Base-by-base conservation (phyloP, 2,329 filamentous ascomycete genomes). In the Alternaria ethzedia region DNA sequence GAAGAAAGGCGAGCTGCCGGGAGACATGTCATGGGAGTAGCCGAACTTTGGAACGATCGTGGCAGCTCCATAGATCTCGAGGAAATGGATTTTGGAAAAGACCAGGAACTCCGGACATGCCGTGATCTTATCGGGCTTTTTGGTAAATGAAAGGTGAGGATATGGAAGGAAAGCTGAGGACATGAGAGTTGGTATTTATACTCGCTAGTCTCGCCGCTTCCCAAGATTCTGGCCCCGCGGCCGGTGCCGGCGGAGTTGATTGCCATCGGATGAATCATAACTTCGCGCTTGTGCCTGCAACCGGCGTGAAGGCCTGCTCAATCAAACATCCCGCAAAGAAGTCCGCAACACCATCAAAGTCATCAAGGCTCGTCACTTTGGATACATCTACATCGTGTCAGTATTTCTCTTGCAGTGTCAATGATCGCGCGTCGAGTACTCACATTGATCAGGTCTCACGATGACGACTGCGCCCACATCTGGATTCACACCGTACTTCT, bases 391-490 rank as follows among this genome's bases (percentile, higher is more conserved):
- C 15, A 44, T 6, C 0, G 21, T 6, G n/a, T 71, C 28, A 75
- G 67, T 50, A 6, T 2, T 4, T 20, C 12, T 9, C 15, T 23
- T 25, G 6, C n/a, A 23, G 13, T 28, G 4, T 1, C n/a, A 28
- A 28, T 10, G 9, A 25, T 15, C 1, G 43, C 6, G 2, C 9
- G 20, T 44, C 23, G 17, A 4, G 30, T 25, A 20, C 65, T 59
- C 54, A 58, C 63, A 64, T 63, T 89, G 87, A 79, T 90, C 88
- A 2, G 88, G 88, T 13, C 88, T 81, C 9, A 89, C 83, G 62
- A 90, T 79, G 0, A 87, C 81, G 5, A 88, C 65, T 0, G 76
- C 78, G 7, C 77, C 77, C 0, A 66, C 52, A 2, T 44, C 50
- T 0, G 57, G 23, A 58, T 85, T 81, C 12, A 90, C 79, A 0